phyloP scores from a whole-genome alignment of 495 filamentous ascomycete genomes.

The Parathielavia appendiculata region DNA sequence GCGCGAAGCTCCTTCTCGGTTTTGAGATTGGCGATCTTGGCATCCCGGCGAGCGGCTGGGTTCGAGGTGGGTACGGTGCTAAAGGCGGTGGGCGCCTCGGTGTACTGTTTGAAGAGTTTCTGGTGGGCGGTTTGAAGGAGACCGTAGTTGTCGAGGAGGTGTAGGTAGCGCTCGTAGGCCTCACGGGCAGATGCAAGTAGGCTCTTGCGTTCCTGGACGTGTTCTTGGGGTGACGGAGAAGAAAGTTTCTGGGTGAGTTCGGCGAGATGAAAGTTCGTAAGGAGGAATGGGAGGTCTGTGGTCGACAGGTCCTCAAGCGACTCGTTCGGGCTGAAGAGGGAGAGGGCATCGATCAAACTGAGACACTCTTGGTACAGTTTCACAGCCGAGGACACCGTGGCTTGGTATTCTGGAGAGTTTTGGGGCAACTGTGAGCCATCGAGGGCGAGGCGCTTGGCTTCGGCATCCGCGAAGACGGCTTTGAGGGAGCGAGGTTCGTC shows the following conservation, averaged over 20 bases:
- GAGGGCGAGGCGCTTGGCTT: slow-evolving; percentile 40
- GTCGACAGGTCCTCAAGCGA: slow-evolving; percentile 82
- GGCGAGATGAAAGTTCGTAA: slow-evolving; percentile 33
- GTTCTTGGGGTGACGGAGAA: slow-evolving; percentile 52
- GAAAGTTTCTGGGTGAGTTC: slow-evolving; percentile 39
- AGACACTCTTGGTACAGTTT: slow-evolving; percentile 67
- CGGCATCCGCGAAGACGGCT: slow-evolving; percentile 50
- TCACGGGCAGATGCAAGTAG: slow-evolving; percentile 57
- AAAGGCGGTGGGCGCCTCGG: slow-evolving; percentile 60
- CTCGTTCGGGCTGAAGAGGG: slow-evolving; percentile 88
- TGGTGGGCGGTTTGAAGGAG: slow-evolving; percentile 62
- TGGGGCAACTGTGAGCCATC: slow-evolving; percentile 36
- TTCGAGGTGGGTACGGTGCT: slow-evolving; percentile 62
- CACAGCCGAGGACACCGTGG: slow-evolving; percentile 61
- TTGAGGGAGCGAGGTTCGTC: slow-evolving; percentile 41
- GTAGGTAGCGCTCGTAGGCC: slow-evolving; percentile 72
- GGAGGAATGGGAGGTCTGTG: slow-evolving; percentile 66
- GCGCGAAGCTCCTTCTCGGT: slow-evolving; percentile 81
- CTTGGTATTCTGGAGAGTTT: slow-evolving; percentile 58
- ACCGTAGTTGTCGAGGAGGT: slow-evolving; percentile 69
- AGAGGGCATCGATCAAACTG: slow-evolving; percentile 59
- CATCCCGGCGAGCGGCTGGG: slow-evolving; percentile 64
- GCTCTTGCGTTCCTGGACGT: slow-evolving; percentile 58
- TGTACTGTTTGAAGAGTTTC: slow-evolving; percentile 67
- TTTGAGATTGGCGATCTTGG: slow-evolving; percentile 81